These are phyloP conservation scores for Globisporangium heterothallicum DNA, from an alignment of 352 stramenopile genomes.

Conservation along the genomic window DNA sequence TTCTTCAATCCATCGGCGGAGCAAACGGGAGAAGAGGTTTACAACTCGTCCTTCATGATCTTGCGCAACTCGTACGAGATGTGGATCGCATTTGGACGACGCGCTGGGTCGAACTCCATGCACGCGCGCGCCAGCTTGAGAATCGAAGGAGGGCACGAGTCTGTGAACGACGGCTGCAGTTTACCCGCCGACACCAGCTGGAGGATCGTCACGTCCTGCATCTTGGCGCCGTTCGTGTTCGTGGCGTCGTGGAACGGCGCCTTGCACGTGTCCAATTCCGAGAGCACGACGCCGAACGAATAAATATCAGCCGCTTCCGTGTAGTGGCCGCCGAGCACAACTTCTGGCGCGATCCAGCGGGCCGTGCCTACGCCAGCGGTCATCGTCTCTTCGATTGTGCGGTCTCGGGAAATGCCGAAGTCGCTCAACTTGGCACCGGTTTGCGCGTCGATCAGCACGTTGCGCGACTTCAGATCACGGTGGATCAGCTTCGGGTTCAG, in stretches of 20 bases:
- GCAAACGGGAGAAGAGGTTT: slow-evolving; percentile 5
- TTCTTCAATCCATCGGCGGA: neutral
- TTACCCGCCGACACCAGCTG: slow-evolving; percentile 64
- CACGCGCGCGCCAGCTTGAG: slow-evolving; percentile 57
- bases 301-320: slow-evolving; percentile 53
- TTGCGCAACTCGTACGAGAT: slow-evolving; percentile 76
- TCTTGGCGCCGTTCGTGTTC: slow-evolving; percentile 57
- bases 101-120: slow-evolving; percentile 52
- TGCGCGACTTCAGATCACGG: slow-evolving; percentile 65
- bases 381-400: slow-evolving; percentile 54
- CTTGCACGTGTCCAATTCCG: slow-evolving; percentile 65
- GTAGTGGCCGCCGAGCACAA: slow-evolving; percentile 45
- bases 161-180: slow-evolving; percentile 55
- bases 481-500: slow-evolving; percentile 62
- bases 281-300: slow-evolving; percentile 56
- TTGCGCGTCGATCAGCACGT: slow-evolving; percentile 57
- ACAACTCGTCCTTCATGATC: slow-evolving; percentile 70
- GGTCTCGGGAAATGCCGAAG: slow-evolving; percentile 63
- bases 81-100: slow-evolving; percentile 69
- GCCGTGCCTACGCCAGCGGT: slow-evolving; percentile 49
- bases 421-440: slow-evolving; percentile 59
- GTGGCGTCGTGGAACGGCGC: slow-evolving; percentile 48
- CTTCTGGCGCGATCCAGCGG: slow-evolving; percentile 53
- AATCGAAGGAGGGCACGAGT: slow-evolving; percentile 25
- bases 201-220: slow-evolving; percentile 60